Evolutionary conservation across 202 grass and related monocot genomes (phyloP), one percentile per base, ranked within the genome.

Genomic region (Digitaria exilis): DNA sequence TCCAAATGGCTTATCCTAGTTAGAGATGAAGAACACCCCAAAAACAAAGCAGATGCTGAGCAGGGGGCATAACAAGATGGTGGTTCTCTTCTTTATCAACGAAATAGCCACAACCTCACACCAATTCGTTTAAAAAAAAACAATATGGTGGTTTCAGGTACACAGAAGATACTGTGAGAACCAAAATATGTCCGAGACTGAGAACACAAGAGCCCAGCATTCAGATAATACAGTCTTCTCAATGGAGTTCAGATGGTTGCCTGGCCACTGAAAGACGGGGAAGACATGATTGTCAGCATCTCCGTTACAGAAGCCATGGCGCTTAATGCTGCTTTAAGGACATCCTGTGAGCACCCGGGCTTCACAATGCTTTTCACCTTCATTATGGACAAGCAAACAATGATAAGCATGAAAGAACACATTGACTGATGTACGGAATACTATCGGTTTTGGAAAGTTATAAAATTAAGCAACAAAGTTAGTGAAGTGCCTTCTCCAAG

Each of bases 331-430:
- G 89, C 96, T 90, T 92, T 98, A 9, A 98, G 89, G 49, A 96
- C 93, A 71, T 96, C 96, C 52, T 98, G 91, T 2, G 96, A 90
- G 78, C 96, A 98, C 61, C 96, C 96, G 30, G 96, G 96, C 87
- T 98, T 98, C 83, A 98, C 96, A 44, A 98, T 96, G 77, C 65
- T 90, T 83, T 85, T 98, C 83, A 98, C 96, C 96, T 98, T 70
- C 52, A 66, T 18, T 29, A 0, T 1, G 4, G 5, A 17, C n/a
- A 62, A 68, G 0, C 14, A 17, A 77, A 44, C 9, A 46, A 21
- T 29, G 9, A 67, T 7, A 45, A 71, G 0, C 9, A 62, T 61
- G 44, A 15, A 80, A 29, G 44, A 72, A 22, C 18, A 5, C 24
- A 39, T 72, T 24, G 71, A 18, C 26, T 15, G 41, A 58, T 56